phyloP scores from a whole-genome alignment of 2,329 filamentous ascomycete genomes.

The Fusarium sp. region DNA sequence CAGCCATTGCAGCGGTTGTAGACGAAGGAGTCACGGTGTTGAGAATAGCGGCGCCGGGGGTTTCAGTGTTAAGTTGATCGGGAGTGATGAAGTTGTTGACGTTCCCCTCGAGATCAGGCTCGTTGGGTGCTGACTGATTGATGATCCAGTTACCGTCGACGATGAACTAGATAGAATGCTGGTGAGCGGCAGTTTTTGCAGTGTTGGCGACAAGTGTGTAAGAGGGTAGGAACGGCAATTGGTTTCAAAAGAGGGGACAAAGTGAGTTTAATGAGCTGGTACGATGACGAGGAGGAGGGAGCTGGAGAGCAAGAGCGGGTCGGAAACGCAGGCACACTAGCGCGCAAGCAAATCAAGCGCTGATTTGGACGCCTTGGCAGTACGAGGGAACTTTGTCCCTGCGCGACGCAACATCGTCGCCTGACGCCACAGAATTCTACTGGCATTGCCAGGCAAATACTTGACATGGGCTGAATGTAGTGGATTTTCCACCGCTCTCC shows the following conservation, averaged over 20 bases:
- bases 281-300: conserved; percentile 37
- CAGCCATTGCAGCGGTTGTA: conserved; percentile 77
- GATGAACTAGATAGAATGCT: conserved; percentile 76
- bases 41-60: conserved; percentile 65
- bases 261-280: conserved; percentile 37
- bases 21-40: conserved; percentile 77
- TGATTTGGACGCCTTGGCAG: conserved; percentile 35
- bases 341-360: conserved; percentile 41
- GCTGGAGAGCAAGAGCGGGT: conserved; percentile 37
- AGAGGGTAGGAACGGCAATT: conserved; percentile 38
- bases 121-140: conserved; percentile 83
- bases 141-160: conserved; percentile 92
- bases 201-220: conserved; percentile 20
- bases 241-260: conserved; percentile 30
- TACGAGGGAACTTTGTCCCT: conserved; percentile 23
- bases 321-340: conserved; percentile 46
- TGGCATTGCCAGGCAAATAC: conserved; percentile 31
- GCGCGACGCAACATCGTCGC: conserved; percentile 18
- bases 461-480: conserved; percentile 32
- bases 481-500: conserved; percentile 37
- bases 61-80: conserved; percentile 71
- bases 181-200: conserved; percentile 41
- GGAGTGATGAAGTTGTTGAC: conserved; percentile 91
- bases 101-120: conserved; percentile 85
- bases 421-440: conserved; percentile 35